Evolutionary conservation across 192 early-diverging fungal species (phyloP), one percentile per base, ranked within the genome.

Genomic region (Backusella psychrophila): DNA sequence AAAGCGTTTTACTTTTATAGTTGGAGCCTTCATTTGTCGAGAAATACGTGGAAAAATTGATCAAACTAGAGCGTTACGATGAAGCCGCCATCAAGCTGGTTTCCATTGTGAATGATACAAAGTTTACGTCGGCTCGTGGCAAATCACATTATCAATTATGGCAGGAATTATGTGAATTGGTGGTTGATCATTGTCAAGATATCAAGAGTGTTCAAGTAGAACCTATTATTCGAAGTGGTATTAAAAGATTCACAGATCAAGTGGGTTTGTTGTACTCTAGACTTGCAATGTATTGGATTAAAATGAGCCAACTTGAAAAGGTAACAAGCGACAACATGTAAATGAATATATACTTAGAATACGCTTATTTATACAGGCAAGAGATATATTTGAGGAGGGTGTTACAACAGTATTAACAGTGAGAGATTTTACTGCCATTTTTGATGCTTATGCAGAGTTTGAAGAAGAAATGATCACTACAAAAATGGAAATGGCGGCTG

Each of bases 301-400:
- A 93, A 59, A 81, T 87, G 19, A 89, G 88, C 12, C 88, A 93
- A 73, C 88, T 94, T 76, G 97, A 98, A 76, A 93, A 89, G 66
- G 81, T 77, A 68, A 56, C 38, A 26, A 7, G 23, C 12, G n/a
- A 53, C 2, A 56, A 56, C 53, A 56, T 23, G n/a, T 21, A 4
- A 26, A 44, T 35, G 29, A 5, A 21, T 17, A 6, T 31, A 41
- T 72, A 17, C 26, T 72, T 34, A 49, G 15, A 86, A 17, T 69
- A 68, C n/a, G 80, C 74, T 33, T 80, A 86, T 49, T 86, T 77
- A 87, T 89, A 75, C 77, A 81, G 70, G 97, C 98, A 3, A 82
- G 97, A 14, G 97, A 97, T 81, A 92, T 99, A 1, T 99, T 92
- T 76, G 98, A 99, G 81, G 95, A 99, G 82, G 97, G 93, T 0